Conservation (phyloP, 2,329 filamentous ascomycete species). For the Colletotrichum musicola region DNA sequence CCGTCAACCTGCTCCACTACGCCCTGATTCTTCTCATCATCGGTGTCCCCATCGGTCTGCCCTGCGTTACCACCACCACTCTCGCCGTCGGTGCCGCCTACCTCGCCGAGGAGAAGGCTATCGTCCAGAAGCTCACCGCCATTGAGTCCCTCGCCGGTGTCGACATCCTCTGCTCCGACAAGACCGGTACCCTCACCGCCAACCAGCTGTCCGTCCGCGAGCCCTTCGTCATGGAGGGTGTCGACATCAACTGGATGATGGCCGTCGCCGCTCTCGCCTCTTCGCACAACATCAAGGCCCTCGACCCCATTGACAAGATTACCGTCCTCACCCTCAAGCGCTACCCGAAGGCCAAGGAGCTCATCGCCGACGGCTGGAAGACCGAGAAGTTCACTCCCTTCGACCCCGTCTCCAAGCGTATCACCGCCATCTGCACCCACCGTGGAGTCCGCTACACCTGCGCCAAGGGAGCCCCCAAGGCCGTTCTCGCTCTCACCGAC, state of each 20-base stretch:
- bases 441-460: slow-evolving; percentile 79
- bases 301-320: slow-evolving; percentile 85
- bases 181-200: slow-evolving; percentile 82
- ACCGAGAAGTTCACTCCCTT: slow-evolving; percentile 84
- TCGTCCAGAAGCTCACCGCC: slow-evolving; percentile 83
- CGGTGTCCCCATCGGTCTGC: slow-evolving; percentile 84
- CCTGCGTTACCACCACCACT: slow-evolving; percentile 83
- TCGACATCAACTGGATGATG: slow-evolving; percentile 89
- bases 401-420: slow-evolving; percentile 85
- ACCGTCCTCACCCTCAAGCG: slow-evolving; percentile 81
- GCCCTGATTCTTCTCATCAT: slow-evolving; percentile 80
- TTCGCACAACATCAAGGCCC: slow-evolving; percentile 82
- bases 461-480: slow-evolving; percentile 83
- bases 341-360: slow-evolving; percentile 83
- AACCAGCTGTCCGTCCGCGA: slow-evolving; percentile 83
- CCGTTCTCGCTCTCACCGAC: slow-evolving; percentile 76
- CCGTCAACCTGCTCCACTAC: slow-evolving; percentile 76
- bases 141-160: slow-evolving; percentile 82
- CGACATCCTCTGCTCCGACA: slow-evolving; percentile 84
- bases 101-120: slow-evolving; percentile 81
- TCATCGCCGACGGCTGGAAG: slow-evolving; percentile 79
- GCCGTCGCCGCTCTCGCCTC: slow-evolving; percentile 81
- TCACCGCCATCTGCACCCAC: slow-evolving; percentile 77
- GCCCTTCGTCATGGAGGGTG: slow-evolving; percentile 80
- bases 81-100: slow-evolving; percentile 83